Base-by-base conservation (phyloP, 331 rosid genomes). In the Acacia concinna region DNA sequence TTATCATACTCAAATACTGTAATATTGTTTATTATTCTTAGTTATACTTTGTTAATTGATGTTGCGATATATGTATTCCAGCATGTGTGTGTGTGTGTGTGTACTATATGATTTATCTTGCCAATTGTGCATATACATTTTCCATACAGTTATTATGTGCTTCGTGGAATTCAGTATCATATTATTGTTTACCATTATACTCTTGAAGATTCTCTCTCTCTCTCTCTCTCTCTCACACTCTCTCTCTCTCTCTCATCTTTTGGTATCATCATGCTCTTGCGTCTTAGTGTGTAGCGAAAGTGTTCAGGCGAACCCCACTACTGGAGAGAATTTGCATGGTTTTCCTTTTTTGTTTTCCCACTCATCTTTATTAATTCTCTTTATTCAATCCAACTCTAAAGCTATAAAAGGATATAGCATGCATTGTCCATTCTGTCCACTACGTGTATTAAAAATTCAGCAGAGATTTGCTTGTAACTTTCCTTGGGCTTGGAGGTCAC, bases 381-480 rank as follows among this genome's bases (percentile, higher is more conserved):
- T 94, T 88, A 92, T 92, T 94, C 98, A 91, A 87, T 87, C 91
- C 90, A 88, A 87, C 83, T 85, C 88, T 84, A 91, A 92, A 91
- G 93, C 87, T 82, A 85, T 1, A 34, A 69, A 72, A 69, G 78
- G 78, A 66, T 74, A 32, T 71, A 27, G 18, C 79, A 18, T 79
- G 63, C 74, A 79, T 80, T 85, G 78, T 43, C 97, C 82, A 73
- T 79, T 85, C 71, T 86, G 67, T 74, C 96, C 94, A 73, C 71
- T 51, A 18, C 28, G 17, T 20, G 47, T 10, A 68, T 35, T 65
- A 63, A 60, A 52, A 79, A 78, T 34, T 23, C 15, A 66, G 40
- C 80, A n/a, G 43, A 32, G 32, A 13, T 43, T 68, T 79, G 65
- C 23, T 40, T 25, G 31, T 64, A 64, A 21, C 31, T 68, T 9